phyloP scores from a whole-genome alignment of 352 stramenopile species.

The Globisporangium abappressorium region DNA sequence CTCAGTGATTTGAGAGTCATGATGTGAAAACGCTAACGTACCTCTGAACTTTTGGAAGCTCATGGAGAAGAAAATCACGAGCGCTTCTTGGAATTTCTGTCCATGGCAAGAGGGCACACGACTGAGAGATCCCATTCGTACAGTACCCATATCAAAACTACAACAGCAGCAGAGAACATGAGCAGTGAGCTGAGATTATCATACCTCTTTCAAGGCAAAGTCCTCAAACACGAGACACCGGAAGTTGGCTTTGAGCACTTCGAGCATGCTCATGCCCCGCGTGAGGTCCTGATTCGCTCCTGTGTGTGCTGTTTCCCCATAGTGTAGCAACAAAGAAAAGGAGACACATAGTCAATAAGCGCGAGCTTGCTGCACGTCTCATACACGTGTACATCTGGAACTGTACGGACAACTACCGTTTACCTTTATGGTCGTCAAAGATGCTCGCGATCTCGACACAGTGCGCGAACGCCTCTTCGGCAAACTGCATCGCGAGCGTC shows the following conservation, averaged over 20 bases:
- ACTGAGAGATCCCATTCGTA: not conserved
- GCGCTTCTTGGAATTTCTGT: constrained; percentile 55
- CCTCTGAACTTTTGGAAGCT: constrained; percentile 63
- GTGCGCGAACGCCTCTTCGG: constrained; percentile 63
- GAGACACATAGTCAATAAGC: not conserved
- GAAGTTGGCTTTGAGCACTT: constrained; percentile 47
- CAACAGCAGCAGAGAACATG: not conserved
- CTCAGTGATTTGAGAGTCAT: not conserved
- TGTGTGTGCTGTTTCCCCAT: not conserved
- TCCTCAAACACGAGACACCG: constrained; percentile 60
- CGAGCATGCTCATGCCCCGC: constrained; percentile 33
- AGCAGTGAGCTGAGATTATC: not conserved
- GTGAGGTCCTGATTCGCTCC: not conserved
- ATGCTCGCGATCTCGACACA: constrained; percentile 65
- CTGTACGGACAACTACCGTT: not conserved
- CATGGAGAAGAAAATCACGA: constrained; percentile 72
- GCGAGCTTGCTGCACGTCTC: too few relatives aligned
- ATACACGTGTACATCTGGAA: constrained; percentile 6
- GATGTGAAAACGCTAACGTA: not conserved
- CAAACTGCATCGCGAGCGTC: constrained; percentile 67
- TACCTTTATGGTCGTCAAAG: constrained; percentile 31
- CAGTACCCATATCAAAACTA: not conserved
- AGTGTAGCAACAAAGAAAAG: not conserved
- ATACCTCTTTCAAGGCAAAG: constrained; percentile 22
- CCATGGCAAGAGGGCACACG: not conserved